Percentiles rank a stretch among this genome's conserved stretches.
phyloP scores from a whole-genome alignment of 2,329 filamentous ascomycete genomes.

The Thielaviopsis ethacetica region DNA sequence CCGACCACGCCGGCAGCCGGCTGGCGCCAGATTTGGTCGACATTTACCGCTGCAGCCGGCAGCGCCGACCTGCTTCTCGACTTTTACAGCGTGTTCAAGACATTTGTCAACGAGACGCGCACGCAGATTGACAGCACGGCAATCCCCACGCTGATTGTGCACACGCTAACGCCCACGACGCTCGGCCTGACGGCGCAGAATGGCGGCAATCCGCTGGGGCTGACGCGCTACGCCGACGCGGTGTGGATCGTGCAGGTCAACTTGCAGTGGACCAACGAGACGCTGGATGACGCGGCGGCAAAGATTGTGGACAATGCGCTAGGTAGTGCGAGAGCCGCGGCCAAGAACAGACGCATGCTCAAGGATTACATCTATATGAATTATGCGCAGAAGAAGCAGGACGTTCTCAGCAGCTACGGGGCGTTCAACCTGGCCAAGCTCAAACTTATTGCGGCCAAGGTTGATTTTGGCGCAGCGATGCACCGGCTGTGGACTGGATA shows the following conservation, averaged over 20 bases:
- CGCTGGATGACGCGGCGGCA: conserved; percentile 14
- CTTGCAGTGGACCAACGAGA: conserved; percentile 14
- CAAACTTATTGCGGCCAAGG: conserved; percentile 16
- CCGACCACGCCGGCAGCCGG: background rate
- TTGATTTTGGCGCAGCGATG: conserved; percentile 20
- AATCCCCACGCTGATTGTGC: conserved; percentile 19
- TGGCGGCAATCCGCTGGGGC: conserved; percentile 23
- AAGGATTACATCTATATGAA: conserved; percentile 24
- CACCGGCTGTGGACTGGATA: conserved; percentile 18
- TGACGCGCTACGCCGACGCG: conserved; percentile 17
- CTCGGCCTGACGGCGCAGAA: conserved; percentile 20
- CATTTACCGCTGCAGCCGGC: conserved; percentile 12
- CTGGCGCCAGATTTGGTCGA: conserved; percentile 1
- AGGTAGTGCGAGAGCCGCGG: conserved; percentile 11
- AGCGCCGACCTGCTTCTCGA: conserved; percentile 17
- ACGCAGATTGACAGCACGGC: background rate
- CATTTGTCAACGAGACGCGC: conserved; percentile 18
- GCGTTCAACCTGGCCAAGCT: conserved; percentile 20
- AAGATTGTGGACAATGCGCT: conserved; percentile 12
- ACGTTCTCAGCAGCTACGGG: conserved; percentile 25
- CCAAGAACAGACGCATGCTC: background rate
- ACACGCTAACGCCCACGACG: conserved; percentile 25
- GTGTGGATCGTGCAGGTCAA: conserved; percentile 14
- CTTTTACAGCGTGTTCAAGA: conserved; percentile 17
- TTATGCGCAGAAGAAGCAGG: conserved; percentile 24